Conservation (phyloP, 257 asterid genomes). For the Plectranthus barbatus region DNA sequence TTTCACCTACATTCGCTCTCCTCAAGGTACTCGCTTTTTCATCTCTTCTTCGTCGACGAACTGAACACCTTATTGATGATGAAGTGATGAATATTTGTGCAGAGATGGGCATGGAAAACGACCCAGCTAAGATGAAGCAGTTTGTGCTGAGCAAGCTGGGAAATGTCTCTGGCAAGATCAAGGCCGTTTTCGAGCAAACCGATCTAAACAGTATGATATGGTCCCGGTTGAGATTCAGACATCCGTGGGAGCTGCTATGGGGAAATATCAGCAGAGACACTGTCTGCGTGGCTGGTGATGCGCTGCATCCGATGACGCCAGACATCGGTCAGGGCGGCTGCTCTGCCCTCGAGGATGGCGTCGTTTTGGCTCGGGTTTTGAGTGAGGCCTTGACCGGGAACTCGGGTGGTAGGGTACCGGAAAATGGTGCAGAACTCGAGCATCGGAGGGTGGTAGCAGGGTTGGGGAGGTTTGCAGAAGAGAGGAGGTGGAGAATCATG, state of each 20-base stretch:
- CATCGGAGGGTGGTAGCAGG: constrained; percentile 15
- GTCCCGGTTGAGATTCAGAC: constrained; percentile 20
- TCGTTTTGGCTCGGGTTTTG: constrained; percentile 23
- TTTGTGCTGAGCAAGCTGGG: constrained; percentile 31
- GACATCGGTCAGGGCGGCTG: constrained; percentile 47
- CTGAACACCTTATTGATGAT: too few relatives aligned
- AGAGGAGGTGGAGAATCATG: constrained; percentile 40
- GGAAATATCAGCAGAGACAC: constrained; percentile 28
- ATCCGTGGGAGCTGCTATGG: constrained; percentile 27
- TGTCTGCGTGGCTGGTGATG: constrained; percentile 29
- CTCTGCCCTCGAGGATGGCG: constrained; percentile 26
- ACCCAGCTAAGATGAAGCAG: constrained; percentile 25
- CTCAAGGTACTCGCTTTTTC: constrained; percentile 21
- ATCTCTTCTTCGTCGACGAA: neutral
- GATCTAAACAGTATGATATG: constrained; percentile 18
- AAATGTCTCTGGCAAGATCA: constrained; percentile 13
- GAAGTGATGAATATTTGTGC: neutral
- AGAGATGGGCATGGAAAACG: constrained; percentile 24
- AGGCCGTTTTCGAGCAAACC: constrained; percentile 20
- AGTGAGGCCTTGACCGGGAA: constrained; percentile 16
- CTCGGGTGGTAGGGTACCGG: neutral
- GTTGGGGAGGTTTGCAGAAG: constrained; percentile 23
- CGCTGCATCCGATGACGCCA: constrained; percentile 40
- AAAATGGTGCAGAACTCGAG: constrained; percentile 16
- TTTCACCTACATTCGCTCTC: constrained; percentile 33